Evolutionary conservation across 306 rosid genomes (phyloP), one percentile per base, ranked within the genome.

Genomic region (Vigna nakashimae): DNA sequence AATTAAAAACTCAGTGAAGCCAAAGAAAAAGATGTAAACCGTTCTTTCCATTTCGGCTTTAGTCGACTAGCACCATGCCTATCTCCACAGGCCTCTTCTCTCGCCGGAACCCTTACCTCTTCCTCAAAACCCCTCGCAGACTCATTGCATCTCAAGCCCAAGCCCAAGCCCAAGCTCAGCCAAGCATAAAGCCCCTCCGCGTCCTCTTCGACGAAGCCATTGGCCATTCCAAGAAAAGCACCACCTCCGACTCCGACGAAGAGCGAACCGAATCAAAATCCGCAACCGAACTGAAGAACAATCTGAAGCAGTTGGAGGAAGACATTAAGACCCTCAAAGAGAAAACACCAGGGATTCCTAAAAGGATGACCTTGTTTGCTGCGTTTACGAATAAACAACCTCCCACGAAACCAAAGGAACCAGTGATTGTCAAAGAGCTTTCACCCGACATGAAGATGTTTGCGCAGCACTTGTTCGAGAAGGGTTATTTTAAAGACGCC

Each of bases 401-500:
- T 48, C 28, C 28, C 28, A 26, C 28, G 28, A 2, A 26, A 26
- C 28, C 28, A 26, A 26, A 26, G 28, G 28, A 26, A 26, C 28
- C 28, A 26, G 28, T 26, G 45, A 77, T 70, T 15, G 9, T 26
- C 22, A 92, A 87, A 53, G 76, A 79, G 75, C 87, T 90, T 80
- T 87, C 95, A 4, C 79, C 78, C 48, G 95, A 89, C 24, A 83
- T 83, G 92, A 87, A 77, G 76, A 17, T 45, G 77, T 87, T 92
- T 51, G 86, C 78, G 79, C 49, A 79, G n/a, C 79, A 68, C 84
- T 79, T 94, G 48, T 84, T 50, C 77, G 58, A 62, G 26, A 86
- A 87, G 18, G 95, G 98, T 32, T 92, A 90, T 68, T 89, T 92
- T 56, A 82, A 79, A 0, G 75, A 86, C 43, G 89, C 93, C n/a